Conservation (phyloP, 495 filamentous ascomycete species). For the Tuber melanosporum region DNA sequence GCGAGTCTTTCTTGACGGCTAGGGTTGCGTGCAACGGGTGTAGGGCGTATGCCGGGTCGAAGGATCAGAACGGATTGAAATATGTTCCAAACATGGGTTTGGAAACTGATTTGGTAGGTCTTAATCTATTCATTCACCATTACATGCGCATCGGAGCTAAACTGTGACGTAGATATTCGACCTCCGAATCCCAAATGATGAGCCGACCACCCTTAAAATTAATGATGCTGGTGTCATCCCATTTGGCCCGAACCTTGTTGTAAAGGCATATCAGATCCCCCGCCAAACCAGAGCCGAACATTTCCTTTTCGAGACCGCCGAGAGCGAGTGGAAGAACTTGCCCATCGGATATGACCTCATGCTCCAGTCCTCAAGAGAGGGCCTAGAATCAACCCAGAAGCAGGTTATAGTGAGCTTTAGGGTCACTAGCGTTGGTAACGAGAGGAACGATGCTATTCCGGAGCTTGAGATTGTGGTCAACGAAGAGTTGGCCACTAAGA, state of each 20-base stretch:
- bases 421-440: conserved; percentile 18
- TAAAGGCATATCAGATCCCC: conserved; percentile 23
- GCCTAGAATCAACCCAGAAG: conserved; percentile 2
- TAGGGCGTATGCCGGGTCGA: background rate
- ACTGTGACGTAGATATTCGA: conserved; percentile 19
- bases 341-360: conserved; percentile 20
- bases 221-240: conserved; percentile 20
- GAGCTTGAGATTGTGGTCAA: conserved; percentile 17
- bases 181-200: conserved; percentile 9
- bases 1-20: conserved; percentile 1
- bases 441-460: conserved; percentile 22
- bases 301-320: background rate
- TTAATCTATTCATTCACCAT: background rate
- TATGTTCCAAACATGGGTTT: conserved; percentile 11
- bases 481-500: conserved; percentile 10
- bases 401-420: conserved; percentile 16
- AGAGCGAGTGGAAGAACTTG: background rate
- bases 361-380: background rate
- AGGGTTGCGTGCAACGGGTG: conserved; percentile 2
- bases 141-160: background rate
- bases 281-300: background rate
- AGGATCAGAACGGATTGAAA: background rate
- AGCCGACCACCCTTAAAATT: conserved; percentile 20
- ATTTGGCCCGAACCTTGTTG: conserved; percentile 7
- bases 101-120: conserved; percentile 28